These are phyloP conservation scores for Phallus indusiatus DNA, from an alignment of 768 basidiomycete species.

Conservation along the genomic window DNA sequence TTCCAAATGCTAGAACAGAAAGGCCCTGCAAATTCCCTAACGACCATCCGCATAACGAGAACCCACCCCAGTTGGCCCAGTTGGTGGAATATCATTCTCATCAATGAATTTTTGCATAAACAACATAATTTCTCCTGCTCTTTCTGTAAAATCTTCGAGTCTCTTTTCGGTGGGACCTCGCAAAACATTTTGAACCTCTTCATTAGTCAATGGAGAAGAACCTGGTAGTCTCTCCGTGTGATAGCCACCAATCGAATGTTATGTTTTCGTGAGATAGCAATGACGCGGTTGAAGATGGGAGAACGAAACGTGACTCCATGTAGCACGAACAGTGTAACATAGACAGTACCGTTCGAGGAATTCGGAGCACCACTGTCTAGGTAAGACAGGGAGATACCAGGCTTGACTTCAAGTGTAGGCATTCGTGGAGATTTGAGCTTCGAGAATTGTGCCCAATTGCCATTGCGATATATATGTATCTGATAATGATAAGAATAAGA, in stretches of 20 bases:
- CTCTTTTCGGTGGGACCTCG: neutral
- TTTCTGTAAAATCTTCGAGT: constrained; percentile 17
- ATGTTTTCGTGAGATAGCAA: constrained; percentile 16
- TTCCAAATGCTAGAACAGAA: constrained; percentile 17
- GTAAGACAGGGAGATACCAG: neutral
- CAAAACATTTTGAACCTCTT: constrained; percentile 18
- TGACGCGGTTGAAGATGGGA: constrained; percentile 21
- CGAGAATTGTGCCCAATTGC: too few species aligned
- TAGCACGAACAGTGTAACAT: neutral
- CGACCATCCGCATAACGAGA: constrained; percentile 28
- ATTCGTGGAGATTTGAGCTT: too few species aligned
- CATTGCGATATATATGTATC: neutral
- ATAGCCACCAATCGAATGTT: constrained; percentile 27
- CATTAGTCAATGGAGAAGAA: constrained; percentile 24
- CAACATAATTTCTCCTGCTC: constrained; percentile 25
- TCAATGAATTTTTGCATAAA: constrained; percentile 27
- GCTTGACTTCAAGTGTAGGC: too few species aligned
- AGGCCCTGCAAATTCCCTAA: constrained; percentile 20
- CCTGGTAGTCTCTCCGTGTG: constrained; percentile 29
- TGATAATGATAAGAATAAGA: too few species aligned
- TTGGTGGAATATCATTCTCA: constrained; percentile 19
- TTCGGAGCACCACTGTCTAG: neutral
- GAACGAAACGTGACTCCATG: constrained; percentile 4
- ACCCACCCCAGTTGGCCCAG: constrained; percentile 18
- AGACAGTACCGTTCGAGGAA: neutral